These are phyloP conservation scores for Pyrus hybrid DNA, from an alignment of 331 rosid genomes.

Conservation along the genomic window DNA sequence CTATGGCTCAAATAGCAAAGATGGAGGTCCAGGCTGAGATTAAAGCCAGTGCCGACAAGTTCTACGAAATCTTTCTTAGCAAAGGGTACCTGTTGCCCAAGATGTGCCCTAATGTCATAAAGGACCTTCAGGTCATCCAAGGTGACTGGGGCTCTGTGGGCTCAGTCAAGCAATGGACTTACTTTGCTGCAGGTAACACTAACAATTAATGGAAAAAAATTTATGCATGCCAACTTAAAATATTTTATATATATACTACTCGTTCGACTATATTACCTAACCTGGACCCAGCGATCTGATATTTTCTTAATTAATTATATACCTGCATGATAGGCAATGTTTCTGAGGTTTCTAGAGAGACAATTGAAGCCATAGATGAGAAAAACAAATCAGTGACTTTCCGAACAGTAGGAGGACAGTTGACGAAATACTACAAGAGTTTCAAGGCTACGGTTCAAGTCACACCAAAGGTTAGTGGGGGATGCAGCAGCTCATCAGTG, in stretches of 20 bases:
- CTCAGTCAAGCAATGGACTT: constrained; percentile 21
- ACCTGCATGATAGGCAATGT: neutral
- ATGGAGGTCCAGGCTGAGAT: constrained; percentile 6
- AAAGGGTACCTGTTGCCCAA: constrained; percentile 8
- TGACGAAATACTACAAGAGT: constrained; percentile 11
- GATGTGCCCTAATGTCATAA: constrained; percentile 17
- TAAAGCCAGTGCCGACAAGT: constrained; percentile 9
- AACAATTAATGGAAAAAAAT: neutral
- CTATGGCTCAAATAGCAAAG: neutral
- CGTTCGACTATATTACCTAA: too few relatives aligned
- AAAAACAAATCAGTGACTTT: constrained; percentile 14
- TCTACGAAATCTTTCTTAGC: constrained; percentile 1
- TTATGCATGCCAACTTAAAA: too few relatives aligned
- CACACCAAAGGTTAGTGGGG: neutral
- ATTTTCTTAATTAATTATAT: neutral
- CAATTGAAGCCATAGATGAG: constrained; percentile 4
- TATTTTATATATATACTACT: too few relatives aligned
- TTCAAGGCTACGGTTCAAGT: constrained; percentile 2
- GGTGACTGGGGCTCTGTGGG: constrained; percentile 19
- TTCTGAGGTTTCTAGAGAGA: neutral
- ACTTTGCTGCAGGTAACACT: neutral
- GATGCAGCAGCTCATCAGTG: constrained; percentile 4
- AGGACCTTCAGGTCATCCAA: neutral
- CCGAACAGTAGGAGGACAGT: constrained; percentile 5
- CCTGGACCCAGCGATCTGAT: too few relatives aligned